phyloP scores from a whole-genome alignment of 1,139 yeast genomes.

The Pichia terricola region DNA sequence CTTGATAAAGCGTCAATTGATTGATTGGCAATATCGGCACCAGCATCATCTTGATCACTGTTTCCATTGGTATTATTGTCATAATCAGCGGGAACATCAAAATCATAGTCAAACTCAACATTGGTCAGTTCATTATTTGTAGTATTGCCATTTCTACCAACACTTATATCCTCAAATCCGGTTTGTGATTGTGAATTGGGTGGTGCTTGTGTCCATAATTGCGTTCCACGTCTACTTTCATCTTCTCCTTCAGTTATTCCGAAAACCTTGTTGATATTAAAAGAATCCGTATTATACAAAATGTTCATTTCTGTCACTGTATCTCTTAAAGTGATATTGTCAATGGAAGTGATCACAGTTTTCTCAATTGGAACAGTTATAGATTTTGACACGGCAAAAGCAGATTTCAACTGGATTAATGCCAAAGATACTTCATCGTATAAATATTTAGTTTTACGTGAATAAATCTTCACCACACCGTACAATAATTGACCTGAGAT shows the following conservation, averaged over 20 bases:
- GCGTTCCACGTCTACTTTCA: conserved; percentile 1
- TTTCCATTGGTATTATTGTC: conserved; percentile 25
- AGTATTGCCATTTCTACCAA: conserved; percentile 12
- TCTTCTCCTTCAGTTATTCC: conserved; percentile 2
- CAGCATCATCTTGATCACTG: not conserved
- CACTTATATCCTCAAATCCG: conserved; percentile 11
- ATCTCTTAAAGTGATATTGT: conserved; percentile 57
- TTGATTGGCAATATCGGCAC: conserved; percentile 11
- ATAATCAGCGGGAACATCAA: conserved; percentile 1
- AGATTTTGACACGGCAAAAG: conserved; percentile 44
- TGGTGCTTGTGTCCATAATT: conserved; percentile 2
- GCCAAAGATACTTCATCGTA: conserved; percentile 82
- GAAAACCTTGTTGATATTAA: conserved; percentile 42
- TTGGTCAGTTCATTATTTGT: conserved; percentile 4
- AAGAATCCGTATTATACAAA: conserved; percentile 47
- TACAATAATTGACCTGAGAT: conserved; percentile 80
- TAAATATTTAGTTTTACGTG: conserved; percentile 75
- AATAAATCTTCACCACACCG: conserved; percentile 84
- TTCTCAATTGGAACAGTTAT: conserved; percentile 25
- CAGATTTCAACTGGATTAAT: conserved; percentile 59
- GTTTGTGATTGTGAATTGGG: conserved; percentile 1
- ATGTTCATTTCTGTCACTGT: conserved; percentile 74
- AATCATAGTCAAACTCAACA: not conserved
- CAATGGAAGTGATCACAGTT: conserved; percentile 32
- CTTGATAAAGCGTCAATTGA: conserved; percentile 54